Conservation (phyloP, 768 basidiomycete species). For the Cyclocybe cylindracea region DNA sequence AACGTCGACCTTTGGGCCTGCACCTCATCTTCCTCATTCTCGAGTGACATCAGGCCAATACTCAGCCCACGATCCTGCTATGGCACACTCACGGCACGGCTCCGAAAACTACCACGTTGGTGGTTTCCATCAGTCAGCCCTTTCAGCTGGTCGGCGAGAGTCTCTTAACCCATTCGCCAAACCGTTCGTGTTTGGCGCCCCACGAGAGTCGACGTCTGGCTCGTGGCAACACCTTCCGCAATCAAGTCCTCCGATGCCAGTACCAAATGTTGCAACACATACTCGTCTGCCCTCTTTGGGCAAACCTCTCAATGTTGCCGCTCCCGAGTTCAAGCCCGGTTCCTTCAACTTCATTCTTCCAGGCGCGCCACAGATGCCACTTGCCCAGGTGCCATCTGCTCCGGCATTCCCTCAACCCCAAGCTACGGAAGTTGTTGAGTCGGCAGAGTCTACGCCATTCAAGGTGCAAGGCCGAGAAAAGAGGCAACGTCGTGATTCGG, state of each 20-base stretch:
- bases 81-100: conserved; percentile 63
- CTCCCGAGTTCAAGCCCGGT: conserved; percentile 78
- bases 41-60: conserved; percentile 62
- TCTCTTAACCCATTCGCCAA: conserved; percentile 79
- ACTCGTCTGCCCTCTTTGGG: conserved; percentile 51
- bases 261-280: conserved; percentile 34
- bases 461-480: conserved; percentile 79
- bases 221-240: conserved; percentile 19
- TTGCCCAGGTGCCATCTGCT: conserved; percentile 26
- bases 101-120: conserved; percentile 29
- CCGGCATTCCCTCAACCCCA: conserved; percentile 26
- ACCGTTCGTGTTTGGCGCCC: conserved; percentile 77
- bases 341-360: conserved; percentile 81
- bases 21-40: conserved; percentile 57
- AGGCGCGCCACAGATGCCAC: conserved; percentile 61
- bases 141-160: conserved; percentile 29
- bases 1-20: conserved; percentile 32
- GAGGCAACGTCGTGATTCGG: conserved; percentile 62
- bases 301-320: conserved; percentile 76
- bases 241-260: conserved; percentile 26
- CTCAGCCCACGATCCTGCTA: conserved; percentile 60
- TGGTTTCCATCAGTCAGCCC: conserved; percentile 20
- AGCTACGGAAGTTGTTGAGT: conserved; percentile 23
- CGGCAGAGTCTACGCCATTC: conserved; percentile 41
- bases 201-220: conserved; percentile 24